Percentiles rank a stretch among this genome's conserved stretches.
phyloP scores from a whole-genome alignment of 441 rosid genomes.

The Populus hybrid region DNA sequence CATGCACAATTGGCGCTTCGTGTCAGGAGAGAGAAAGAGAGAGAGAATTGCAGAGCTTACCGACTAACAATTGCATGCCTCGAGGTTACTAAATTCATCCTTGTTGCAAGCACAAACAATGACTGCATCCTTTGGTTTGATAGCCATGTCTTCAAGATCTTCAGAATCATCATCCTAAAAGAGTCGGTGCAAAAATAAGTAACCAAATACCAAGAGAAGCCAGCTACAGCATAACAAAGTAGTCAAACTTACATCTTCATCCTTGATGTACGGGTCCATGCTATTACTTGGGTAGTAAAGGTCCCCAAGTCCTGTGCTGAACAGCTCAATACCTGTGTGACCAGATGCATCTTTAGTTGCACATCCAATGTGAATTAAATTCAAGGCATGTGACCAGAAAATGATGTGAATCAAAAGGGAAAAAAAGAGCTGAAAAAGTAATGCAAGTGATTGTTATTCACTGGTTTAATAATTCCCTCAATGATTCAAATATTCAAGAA shows the following conservation, averaged over 20 bases:
- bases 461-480: neutral
- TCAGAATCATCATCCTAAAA: slow-evolving; percentile 76
- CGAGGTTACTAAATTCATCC: slow-evolving; percentile 80
- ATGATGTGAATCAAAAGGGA: neutral
- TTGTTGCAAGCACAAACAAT: slow-evolving; percentile 86
- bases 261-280: slow-evolving; percentile 78
- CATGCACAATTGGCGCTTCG: neutral
- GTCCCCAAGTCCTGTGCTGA: slow-evolving; percentile 67
- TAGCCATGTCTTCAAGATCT: slow-evolving; percentile 69
- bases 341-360: slow-evolving; percentile 13
- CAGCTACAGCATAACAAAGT: slow-evolving; percentile 8
- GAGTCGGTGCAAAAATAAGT: slow-evolving; percentile 5
- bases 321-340: slow-evolving; percentile 55
- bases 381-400: neutral
- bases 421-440: neutral
- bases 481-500: neutral
- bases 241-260: slow-evolving; percentile 46
- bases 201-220: slow-evolving; percentile 8
- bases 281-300: slow-evolving; percentile 83
- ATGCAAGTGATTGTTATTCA: neutral
- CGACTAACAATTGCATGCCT: slow-evolving; percentile 40
- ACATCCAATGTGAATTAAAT: neutral
- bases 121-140: slow-evolving; percentile 69
- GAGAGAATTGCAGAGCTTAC: neutral
- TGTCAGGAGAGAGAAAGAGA: slow-evolving; percentile 12